A percentile compares a stretch with the other conserved stretches of the same genome.
Conservation (phyloP, 768 basidiomycete species). For the Russula abietina region DNA sequence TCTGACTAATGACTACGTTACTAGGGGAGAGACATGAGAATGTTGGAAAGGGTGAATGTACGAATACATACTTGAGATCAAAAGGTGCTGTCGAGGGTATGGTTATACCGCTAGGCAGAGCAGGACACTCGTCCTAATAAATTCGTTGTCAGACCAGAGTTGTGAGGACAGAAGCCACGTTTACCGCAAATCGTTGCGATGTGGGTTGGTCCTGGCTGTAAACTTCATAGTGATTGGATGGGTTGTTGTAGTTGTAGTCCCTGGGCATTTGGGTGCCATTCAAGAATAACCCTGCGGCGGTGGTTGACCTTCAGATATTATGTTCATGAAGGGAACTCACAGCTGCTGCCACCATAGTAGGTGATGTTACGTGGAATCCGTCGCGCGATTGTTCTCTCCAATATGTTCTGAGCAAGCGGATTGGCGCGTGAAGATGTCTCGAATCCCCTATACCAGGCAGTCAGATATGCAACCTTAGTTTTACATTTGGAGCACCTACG, state of each 20-base stretch:
- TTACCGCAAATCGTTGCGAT: conserved; percentile 34
- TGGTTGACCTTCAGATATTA: neutral
- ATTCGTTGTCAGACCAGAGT: neutral
- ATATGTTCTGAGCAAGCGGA: conserved; percentile 53
- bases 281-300: conserved; percentile 29
- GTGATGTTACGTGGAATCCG: conserved; percentile 34
- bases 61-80: conserved; percentile 14
- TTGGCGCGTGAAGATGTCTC: conserved; percentile 49
- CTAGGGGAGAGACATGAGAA: neutral
- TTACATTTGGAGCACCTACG: conserved; percentile 35
- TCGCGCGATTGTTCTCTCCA: conserved; percentile 45
- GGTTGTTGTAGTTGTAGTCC: conserved; percentile 31
- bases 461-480: neutral
- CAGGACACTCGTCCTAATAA: conserved; percentile 34
- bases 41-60: neutral
- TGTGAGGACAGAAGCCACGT: conserved; percentile 1
- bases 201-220: conserved; percentile 31
- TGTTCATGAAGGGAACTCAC: conserved; percentile 31
- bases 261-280: conserved; percentile 30
- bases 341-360: conserved; percentile 50
- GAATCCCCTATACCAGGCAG: conserved; percentile 41
- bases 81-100: conserved; percentile 15
- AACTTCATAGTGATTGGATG: conserved; percentile 27
- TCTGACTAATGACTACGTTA: conserved; percentile 18
- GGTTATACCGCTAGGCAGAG: conserved; percentile 8